phyloP scores from a whole-genome alignment of 805 yeast genomes.

The Yarrowia osloensis region DNA sequence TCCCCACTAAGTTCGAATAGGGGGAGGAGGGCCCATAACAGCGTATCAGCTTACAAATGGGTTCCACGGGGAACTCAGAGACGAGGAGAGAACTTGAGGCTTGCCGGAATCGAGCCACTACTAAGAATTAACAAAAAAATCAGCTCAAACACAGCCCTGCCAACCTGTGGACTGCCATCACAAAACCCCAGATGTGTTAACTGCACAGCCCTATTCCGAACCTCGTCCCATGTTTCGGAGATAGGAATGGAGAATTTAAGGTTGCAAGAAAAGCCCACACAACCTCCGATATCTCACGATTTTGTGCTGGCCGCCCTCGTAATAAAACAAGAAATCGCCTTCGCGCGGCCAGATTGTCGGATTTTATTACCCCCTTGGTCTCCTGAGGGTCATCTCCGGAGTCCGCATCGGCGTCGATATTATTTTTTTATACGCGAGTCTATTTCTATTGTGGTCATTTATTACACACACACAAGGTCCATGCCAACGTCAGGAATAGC shows the following conservation, averaged over 20 bases:
- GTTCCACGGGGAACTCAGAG: no score
- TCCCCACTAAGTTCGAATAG: not conserved
- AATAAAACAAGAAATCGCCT: not conserved
- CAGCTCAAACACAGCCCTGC: no score
- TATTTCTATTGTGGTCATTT: not conserved
- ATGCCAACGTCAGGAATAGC: no score
- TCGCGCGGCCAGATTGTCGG: not conserved
- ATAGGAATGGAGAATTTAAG: not conserved
- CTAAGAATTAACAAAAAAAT: no score
- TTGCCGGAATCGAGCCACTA: no score
- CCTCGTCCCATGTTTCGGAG: constrained; percentile 21
- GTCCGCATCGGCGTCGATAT: not conserved
- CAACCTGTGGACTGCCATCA: no score
- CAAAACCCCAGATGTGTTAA: no score
- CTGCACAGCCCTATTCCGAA: constrained; percentile 2
- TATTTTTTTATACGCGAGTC: not conserved
- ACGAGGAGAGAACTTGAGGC: no score
- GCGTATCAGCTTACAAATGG: not conserved
- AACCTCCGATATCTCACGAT: not conserved
- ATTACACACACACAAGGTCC: not conserved
- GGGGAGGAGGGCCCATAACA: not conserved
- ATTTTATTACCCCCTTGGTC: not conserved
- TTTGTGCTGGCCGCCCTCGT: no score
- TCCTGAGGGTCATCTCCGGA: not conserved
- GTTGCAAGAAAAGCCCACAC: not conserved